These are phyloP conservation scores for Gleditsia sinensis DNA, from an alignment of 306 rosid genomes.

Conservation along the genomic window DNA sequence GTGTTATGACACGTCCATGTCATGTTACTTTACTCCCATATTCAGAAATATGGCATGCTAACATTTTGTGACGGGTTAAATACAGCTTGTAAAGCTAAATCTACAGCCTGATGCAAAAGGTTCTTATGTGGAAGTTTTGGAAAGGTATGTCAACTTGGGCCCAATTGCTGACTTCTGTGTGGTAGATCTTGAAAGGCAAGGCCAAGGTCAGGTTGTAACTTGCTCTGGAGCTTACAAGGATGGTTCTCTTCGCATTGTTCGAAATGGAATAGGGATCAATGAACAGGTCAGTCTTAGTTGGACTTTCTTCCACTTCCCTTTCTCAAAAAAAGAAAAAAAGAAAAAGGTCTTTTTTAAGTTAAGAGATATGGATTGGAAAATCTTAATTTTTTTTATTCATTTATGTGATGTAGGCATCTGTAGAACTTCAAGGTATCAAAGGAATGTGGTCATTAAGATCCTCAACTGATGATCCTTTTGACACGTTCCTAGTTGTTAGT, in stretches of 20 bases:
- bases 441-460: slow-evolving; percentile 99
- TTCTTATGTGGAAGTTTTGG: slow-evolving; percentile 88
- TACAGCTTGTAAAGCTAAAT: slow-evolving; percentile 90
- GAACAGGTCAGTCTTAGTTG: slow-evolving; percentile 70
- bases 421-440: slow-evolving; percentile 97
- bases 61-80: slow-evolving; percentile 45
- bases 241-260: slow-evolving; percentile 96
- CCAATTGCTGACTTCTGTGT: slow-evolving; percentile 98
- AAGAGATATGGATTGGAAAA: slow-evolving; percentile 16
- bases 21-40: slow-evolving; percentile 7
- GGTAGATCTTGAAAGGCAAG: slow-evolving; percentile 99
- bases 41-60: slow-evolving; percentile 30
- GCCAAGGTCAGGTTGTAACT: slow-evolving; percentile 99
- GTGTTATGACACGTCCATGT: slow-evolving; percentile 3
- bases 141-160: slow-evolving; percentile 94
- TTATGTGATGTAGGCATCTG: slow-evolving; percentile 76
- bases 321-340: neutral
- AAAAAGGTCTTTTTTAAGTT: neutral
- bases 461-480: slow-evolving; percentile 92
- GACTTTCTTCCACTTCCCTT: neutral
- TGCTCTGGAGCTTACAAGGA: slow-evolving; percentile 99
- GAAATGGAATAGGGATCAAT: slow-evolving; percentile 93
- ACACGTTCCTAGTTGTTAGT: slow-evolving; percentile 91
- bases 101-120: slow-evolving; percentile 91
- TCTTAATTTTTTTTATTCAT: slow-evolving; percentile 24